Conservation (phyloP, 139 green algal genomes). For the Chlamydomonas sphaeroides region DNA sequence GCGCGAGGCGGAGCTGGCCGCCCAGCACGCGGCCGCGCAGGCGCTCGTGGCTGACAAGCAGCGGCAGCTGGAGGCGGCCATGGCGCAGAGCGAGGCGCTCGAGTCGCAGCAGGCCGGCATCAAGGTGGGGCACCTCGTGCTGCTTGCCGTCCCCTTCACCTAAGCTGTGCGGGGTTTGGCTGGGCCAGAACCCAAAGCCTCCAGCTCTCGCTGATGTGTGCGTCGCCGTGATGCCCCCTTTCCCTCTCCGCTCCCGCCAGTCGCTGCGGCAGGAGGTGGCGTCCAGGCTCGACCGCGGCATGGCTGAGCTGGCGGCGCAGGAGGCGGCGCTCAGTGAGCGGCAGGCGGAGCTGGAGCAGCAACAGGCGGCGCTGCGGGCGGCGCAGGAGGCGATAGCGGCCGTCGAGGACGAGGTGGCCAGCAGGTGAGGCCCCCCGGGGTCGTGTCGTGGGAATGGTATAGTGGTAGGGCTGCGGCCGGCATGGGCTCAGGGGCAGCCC, state of each 20-base stretch:
- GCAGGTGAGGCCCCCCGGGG: no score
- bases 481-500: no score
- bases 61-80: constrained; percentile 26
- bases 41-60: constrained; percentile 42
- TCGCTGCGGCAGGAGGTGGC: constrained; percentile 19
- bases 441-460: no score
- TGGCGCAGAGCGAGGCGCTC: constrained; percentile 15
- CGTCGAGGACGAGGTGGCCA: no score
- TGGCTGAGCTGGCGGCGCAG: constrained; percentile 10
- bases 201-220: no score
- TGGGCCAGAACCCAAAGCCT: no score
- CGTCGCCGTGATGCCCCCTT: no score
- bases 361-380: not conserved
- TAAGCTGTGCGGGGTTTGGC: no score
- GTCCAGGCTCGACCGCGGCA: not conserved
- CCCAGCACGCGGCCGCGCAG: constrained; percentile 11
- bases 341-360: not conserved
- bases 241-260: no score
- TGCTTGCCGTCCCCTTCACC: no score
- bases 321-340: not conserved
- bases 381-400: not conserved
- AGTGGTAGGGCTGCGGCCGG: no score
- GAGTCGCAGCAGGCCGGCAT: constrained; percentile 12
- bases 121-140: not conserved
- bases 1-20: constrained; percentile 14